Evolutionary conservation across 2,329 filamentous ascomycete genomes (phyloP).

Genomic region (Cytospora leucostoma): DNA sequence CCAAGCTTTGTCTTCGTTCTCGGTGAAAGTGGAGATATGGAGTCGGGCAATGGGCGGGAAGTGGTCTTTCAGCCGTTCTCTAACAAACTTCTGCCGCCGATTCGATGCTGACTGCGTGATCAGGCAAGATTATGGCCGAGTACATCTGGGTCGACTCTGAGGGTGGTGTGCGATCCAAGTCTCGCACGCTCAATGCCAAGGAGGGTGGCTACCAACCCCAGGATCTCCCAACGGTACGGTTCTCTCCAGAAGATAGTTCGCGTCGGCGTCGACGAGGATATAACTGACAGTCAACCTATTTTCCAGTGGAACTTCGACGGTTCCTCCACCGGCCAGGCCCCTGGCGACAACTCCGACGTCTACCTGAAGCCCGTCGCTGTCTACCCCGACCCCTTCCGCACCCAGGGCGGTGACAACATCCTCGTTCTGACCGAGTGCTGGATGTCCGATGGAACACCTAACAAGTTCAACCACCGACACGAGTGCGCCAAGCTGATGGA

Average conservation of each 20-base stretch:
- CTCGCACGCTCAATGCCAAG: conserved; percentile 57
- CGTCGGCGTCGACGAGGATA: background rate
- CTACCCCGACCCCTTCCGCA: conserved; percentile 66
- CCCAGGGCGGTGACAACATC: conserved; percentile 74
- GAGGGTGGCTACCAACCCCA: conserved; percentile 48
- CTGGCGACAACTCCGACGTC: conserved; percentile 92
- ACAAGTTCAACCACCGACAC: conserved; percentile 98
- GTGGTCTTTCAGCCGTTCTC: background rate
- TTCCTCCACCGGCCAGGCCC: conserved; percentile 77
- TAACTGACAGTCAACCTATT: background rate
- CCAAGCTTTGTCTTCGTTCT: background rate
- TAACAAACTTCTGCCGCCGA: background rate
- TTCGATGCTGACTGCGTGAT: background rate
- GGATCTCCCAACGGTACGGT: conserved; percentile 47
- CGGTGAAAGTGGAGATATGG: background rate
- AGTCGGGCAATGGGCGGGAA: background rate
- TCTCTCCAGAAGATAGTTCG: background rate
- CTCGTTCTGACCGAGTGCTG: conserved; percentile 94
- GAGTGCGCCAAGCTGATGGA: conserved; percentile 90
- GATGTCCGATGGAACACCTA: conserved; percentile 90
- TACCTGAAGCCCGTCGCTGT: conserved; percentile 77
- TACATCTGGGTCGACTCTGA: conserved; percentile 93
- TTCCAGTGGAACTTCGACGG: conserved; percentile 48
- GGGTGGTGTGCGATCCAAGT: conserved; percentile 89
- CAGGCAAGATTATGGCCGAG: conserved; percentile 44